A percentile compares a stretch with the other conserved stretches of the same genome.
Conservation (phyloP, 208 protist genomes). For the Endotrypanum monterogeii region DNA sequence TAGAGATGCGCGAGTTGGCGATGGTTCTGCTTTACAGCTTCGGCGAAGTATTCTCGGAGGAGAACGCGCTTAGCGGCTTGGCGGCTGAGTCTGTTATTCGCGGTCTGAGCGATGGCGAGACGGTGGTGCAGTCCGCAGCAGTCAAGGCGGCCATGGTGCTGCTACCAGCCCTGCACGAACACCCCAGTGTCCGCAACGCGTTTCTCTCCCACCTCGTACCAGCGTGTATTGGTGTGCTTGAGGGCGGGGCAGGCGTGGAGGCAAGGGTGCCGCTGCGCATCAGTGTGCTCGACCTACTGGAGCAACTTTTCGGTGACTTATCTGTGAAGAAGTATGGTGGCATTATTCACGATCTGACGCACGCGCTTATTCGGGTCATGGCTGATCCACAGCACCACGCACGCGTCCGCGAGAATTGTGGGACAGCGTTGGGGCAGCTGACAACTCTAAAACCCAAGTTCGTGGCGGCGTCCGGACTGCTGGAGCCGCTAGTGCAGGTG, state of each 20-base stretch:
- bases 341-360: constrained; percentile 36
- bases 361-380: constrained; percentile 43
- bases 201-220: constrained; percentile 54
- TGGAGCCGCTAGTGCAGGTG: constrained; percentile 59
- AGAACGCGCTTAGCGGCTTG: constrained; percentile 29
- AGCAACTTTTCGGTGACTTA: constrained; percentile 53
- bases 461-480: constrained; percentile 45
- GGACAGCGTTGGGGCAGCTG: constrained; percentile 52
- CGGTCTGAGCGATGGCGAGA: constrained; percentile 61
- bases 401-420: constrained; percentile 60
- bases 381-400: constrained; percentile 31
- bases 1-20: constrained; percentile 81
- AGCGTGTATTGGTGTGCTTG: constrained; percentile 43
- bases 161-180: constrained; percentile 45
- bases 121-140: constrained; percentile 56
- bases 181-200: constrained; percentile 29
- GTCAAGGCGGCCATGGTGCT: constrained; percentile 65
- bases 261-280: constrained; percentile 51
- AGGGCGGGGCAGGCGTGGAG: constrained; percentile 28
- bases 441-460: constrained; percentile 67
- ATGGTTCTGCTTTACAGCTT: constrained; percentile 86
- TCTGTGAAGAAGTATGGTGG: constrained; percentile 51
- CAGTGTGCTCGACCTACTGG: constrained; percentile 68
- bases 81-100: constrained; percentile 64
- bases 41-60: constrained; percentile 62